Evolutionary conservation across 768 basidiomycete species (phyloP).

Genomic region (Boletus insuetus): DNA sequence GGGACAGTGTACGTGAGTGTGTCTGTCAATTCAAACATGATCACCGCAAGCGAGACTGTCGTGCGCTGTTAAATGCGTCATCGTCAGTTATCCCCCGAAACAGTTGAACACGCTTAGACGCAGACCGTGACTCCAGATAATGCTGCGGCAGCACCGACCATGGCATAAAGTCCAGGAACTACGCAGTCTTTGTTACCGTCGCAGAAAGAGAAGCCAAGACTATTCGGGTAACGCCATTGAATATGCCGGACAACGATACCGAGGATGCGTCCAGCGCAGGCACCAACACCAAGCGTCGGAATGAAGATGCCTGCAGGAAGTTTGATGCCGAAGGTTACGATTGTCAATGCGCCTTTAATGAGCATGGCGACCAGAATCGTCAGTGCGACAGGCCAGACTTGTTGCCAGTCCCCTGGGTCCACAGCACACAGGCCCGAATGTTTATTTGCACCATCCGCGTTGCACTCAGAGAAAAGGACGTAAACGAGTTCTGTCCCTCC

Average conservation of each 20-base stretch:
- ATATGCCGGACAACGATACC: slow-evolving; percentile 80
- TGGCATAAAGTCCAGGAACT: slow-evolving; percentile 88
- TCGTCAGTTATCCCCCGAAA: slow-evolving; percentile 3
- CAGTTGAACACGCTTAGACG: not conserved
- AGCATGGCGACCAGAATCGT: slow-evolving; percentile 75
- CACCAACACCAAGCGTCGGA: slow-evolving; percentile 91
- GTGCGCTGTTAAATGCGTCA: slow-evolving; percentile 52
- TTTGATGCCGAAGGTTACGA: slow-evolving; percentile 92
- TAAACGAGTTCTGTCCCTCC: slow-evolving; percentile 95
- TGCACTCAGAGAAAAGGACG: slow-evolving; percentile 87
- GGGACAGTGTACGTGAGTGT: slow-evolving; percentile 91
- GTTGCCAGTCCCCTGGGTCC: slow-evolving; percentile 51
- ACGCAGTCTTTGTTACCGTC: slow-evolving; percentile 68
- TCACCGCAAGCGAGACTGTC: slow-evolving; percentile 92
- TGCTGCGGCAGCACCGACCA: slow-evolving; percentile 94
- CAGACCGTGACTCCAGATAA: slow-evolving; percentile 91
- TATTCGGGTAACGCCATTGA: slow-evolving; percentile 60
- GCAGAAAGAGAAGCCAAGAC: slow-evolving; percentile 64
- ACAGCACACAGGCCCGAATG: slow-evolving; percentile 71
- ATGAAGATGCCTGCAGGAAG: slow-evolving; percentile 95
- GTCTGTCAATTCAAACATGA: slow-evolving; percentile 93
- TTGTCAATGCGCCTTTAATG: slow-evolving; percentile 75
- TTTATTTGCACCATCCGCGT: slow-evolving; percentile 48
- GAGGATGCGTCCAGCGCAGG: slow-evolving; percentile 85
- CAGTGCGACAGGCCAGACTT: slow-evolving; percentile 60